Evolutionary conservation across 208 protist species (phyloP).

Genomic region (Naegleria fowleri): DNA sequence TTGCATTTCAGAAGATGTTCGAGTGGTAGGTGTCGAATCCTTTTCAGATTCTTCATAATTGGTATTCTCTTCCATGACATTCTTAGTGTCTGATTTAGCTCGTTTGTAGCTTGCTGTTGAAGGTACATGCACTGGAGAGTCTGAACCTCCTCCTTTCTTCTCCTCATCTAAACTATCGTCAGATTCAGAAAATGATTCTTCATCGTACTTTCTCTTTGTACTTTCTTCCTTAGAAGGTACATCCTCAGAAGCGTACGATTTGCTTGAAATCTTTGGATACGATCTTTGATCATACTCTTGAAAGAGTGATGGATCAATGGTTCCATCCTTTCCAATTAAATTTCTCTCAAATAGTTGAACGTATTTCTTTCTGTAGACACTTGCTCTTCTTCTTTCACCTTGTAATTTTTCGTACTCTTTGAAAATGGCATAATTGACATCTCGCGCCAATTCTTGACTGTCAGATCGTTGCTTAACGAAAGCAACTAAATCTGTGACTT

Average conservation of each 20-base stretch:
- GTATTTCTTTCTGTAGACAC: constrained; percentile 12
- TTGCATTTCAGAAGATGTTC: not conserved
- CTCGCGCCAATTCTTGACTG: not conserved
- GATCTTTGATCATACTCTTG: not conserved
- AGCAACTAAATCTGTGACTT: not conserved
- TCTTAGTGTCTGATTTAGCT: not conserved
- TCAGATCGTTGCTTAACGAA: not conserved
- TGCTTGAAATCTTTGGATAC: not conserved
- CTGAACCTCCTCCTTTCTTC: not conserved
- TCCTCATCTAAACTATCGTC: not conserved
- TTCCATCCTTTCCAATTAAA: not conserved
- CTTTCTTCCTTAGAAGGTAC: not conserved
- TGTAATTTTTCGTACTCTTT: not conserved
- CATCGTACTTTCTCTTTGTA: not conserved
- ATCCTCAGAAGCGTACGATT: not conserved
- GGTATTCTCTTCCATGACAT: not conserved
- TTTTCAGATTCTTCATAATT: not conserved
- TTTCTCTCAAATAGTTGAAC: not conserved
- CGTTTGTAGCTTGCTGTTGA: not conserved
- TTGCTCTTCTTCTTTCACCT: not conserved
- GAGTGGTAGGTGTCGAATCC: not conserved
- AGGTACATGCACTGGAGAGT: no score
- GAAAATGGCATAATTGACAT: not conserved
- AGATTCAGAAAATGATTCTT: not conserved
- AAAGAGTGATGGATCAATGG: not conserved